Conservation (phyloP, 2,329 filamentous ascomycete species). For the Apiospora sp. region DNA sequence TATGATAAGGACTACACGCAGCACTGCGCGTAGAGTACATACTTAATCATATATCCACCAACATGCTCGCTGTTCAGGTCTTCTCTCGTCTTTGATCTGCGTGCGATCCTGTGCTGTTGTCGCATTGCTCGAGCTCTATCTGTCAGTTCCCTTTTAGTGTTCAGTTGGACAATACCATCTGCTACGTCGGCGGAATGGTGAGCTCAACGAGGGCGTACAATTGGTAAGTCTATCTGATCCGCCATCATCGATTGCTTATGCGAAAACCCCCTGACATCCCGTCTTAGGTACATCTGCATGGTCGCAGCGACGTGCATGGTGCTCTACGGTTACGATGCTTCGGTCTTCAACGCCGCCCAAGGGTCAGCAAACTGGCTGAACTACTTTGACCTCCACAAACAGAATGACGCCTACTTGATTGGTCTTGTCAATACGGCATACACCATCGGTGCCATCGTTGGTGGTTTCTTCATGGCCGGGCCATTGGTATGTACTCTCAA, state of each 20-base stretch:
- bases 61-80: background rate
- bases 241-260: background rate
- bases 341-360: constrained; percentile 77
- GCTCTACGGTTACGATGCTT: constrained; percentile 77
- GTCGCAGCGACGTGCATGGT: constrained; percentile 79
- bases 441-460: constrained; percentile 74
- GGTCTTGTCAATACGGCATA: constrained; percentile 72
- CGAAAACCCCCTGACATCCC: background rate
- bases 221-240: constrained; percentile 44
- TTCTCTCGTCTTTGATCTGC: background rate
- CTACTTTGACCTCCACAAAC: constrained; percentile 63
- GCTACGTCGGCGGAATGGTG: constrained; percentile 43
- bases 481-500: constrained; percentile 53
- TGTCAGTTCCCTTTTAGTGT: background rate
- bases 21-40: background rate
- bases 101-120: background rate
- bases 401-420: constrained; percentile 53
- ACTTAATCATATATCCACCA: background rate
- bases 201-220: constrained; percentile 53
- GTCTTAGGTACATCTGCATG: constrained; percentile 69
- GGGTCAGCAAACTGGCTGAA: constrained; percentile 71
- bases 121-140: background rate
- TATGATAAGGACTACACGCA: background rate
- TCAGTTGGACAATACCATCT: background rate
- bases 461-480: constrained; percentile 74